Evolutionary conservation across 176 grass and related monocot species (phyloP), one percentile per base, ranked within the genome.

Genomic region (Aegilops umbellulata): DNA sequence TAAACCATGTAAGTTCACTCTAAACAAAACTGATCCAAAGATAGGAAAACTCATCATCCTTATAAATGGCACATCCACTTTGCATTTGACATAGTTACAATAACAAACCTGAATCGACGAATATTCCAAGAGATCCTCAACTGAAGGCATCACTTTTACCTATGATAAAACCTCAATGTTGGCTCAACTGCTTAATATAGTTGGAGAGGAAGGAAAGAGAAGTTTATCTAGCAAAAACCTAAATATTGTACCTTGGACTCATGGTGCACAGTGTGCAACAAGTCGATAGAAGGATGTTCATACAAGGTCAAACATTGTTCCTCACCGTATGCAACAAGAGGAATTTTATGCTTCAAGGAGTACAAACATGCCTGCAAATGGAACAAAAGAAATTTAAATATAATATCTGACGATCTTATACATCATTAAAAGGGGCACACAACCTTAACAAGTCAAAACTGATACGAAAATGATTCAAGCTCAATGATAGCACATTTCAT

Each of bases 221-320:
- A 80, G 24, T 83, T 41, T 51, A 38, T 36, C 51, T 6, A 68
- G 80, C 35, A 85, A 55, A 84, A 57, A 72, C 24, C 36, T 47
- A 55, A 14, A 62, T 49, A 51, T 74, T 70, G 53, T 64, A 96
- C 97, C 97, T 99, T 99, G 76, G 87, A 86, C 77, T 94, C 94
- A 49, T 96, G 84, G 86, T 99, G 86, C 80, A 79, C 66, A 62
- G 80, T 72, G 77, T 88, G 88, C 67, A 94, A 63, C 60, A 86
- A 82, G 49, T 94, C 87, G 78, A 94, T 35, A 76, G 88, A 96
- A 87, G 88, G 92, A 90, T 99, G 90, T 24, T 83, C 87, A 86
- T 88, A 95, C 60, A 99, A 88, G 74, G 94, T 91, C 42, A 96
- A 84, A 83, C 94, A 94, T 72, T 84, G 90, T 57, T 99, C 87